These are phyloP conservation scores for Yamadazyma taylorii DNA, from an alignment of 1,139 yeast genomes.

Conservation along the genomic window DNA sequence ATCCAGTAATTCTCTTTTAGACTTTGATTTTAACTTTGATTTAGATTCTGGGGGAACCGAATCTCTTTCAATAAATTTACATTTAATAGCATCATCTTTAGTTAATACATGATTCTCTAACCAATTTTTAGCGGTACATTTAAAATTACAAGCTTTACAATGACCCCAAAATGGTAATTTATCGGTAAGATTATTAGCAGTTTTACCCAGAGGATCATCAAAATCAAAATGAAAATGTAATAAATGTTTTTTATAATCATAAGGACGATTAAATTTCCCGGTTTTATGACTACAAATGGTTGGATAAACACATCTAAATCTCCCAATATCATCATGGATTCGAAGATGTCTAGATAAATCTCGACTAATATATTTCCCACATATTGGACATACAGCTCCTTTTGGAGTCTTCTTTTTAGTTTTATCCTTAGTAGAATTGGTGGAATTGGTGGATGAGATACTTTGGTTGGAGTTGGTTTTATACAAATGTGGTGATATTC, in stretches of 20 bases:
- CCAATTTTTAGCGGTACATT: constrained; percentile 42
- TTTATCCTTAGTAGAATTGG: constrained; percentile 13
- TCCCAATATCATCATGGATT: constrained; percentile 47
- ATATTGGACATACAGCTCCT: constrained; percentile 42
- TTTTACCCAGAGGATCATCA: constrained; percentile 45
- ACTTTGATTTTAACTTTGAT: not conserved
- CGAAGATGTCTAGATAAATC: constrained; percentile 48
- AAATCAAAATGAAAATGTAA: constrained; percentile 46
- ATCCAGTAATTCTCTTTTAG: not conserved
- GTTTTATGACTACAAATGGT: constrained; percentile 46
- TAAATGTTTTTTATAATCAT: constrained; percentile 49
- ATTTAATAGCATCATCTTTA: constrained; percentile 19
- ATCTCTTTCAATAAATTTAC: constrained; percentile 21
- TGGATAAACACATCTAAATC: constrained; percentile 49
- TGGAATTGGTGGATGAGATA: constrained; percentile 14
- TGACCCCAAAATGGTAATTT: constrained; percentile 40
- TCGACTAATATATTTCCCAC: constrained; percentile 44
- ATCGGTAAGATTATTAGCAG: constrained; percentile 45
- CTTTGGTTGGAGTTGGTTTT: constrained; percentile 28
- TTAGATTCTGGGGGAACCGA: constrained; percentile 1
- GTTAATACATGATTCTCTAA: constrained; percentile 42
- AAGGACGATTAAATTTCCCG: constrained; percentile 47
- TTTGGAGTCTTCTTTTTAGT: constrained; percentile 36
- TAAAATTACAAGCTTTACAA: constrained; percentile 40
- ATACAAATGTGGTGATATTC: constrained; percentile 12